A percentile compares a stretch with the other conserved stretches of the same genome.
phyloP scores from a whole-genome alignment of 768 basidiomycete genomes.

The Boletus rex-veris region DNA sequence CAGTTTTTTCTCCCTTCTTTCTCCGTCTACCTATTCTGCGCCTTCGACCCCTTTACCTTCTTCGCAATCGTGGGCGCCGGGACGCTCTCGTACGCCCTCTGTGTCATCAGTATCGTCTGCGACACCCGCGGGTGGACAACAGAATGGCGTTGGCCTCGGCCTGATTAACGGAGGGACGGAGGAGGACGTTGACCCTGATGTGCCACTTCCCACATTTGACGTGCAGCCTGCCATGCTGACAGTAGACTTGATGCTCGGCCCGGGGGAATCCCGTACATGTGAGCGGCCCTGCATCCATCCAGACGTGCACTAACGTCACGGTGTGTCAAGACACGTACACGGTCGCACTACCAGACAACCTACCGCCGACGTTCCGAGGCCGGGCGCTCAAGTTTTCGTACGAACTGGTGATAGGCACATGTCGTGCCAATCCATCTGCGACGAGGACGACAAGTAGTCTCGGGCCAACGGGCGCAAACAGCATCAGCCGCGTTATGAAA shows the following conservation, averaged over 20 bases:
- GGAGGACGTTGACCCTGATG: conserved; percentile 57
- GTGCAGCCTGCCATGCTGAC: conserved; percentile 85
- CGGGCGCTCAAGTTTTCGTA: conserved; percentile 84
- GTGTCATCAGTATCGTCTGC: conserved; percentile 29
- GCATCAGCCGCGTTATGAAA: conserved; percentile 76
- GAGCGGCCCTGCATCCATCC: conserved; percentile 5
- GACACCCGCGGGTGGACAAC: background rate
- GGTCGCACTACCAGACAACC: conserved; percentile 64
- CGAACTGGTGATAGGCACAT: conserved; percentile 85
- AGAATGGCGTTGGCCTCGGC: conserved; percentile 32
- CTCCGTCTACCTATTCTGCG: conserved; percentile 34
- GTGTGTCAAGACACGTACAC: conserved; percentile 68
- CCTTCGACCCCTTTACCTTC: conserved; percentile 21
- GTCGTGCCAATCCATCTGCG: conserved; percentile 48
- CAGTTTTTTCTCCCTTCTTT: conserved; percentile 48
- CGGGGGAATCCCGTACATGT: conserved; percentile 88
- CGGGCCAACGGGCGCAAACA: conserved; percentile 40
- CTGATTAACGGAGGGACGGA: conserved; percentile 26
- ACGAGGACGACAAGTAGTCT: conserved; percentile 29
- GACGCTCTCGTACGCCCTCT: conserved; percentile 20
- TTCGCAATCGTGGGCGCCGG: conserved; percentile 24
- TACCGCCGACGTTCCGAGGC: conserved; percentile 91
- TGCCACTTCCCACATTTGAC: conserved; percentile 79
- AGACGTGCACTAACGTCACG: background rate
- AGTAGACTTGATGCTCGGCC: conserved; percentile 75